Evolutionary conservation across 1,284 basidiomycete genomes (phyloP), one percentile per base, ranked within the genome.

Genomic region (Anthracocystis panici-leucophaei): DNA sequence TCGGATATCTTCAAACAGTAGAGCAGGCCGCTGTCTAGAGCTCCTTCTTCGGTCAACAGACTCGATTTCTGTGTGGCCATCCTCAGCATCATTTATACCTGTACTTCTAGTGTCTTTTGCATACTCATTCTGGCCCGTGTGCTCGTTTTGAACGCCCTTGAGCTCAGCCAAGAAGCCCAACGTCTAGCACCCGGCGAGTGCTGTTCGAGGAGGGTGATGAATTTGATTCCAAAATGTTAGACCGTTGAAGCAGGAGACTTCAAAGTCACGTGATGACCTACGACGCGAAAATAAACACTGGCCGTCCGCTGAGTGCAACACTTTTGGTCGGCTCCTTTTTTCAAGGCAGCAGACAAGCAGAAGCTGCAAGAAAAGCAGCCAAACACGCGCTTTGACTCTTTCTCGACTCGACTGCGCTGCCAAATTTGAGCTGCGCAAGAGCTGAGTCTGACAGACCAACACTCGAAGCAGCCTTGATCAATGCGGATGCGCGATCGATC

Each of bases 231-330:
- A 31, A 49, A 14, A 20, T 49, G 48, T 49, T 31, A 49, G 20
- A 31, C 29, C 48, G 4, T 14, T 5, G n/a, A 27, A 27, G 27
- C 27, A 20, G 18, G 11, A 27, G 5, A 29, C 7, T 16, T 14
- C 3, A 14, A 6, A 12, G 44, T 73, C 70, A 73, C 70, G 70
- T 73, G 70, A 73, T 46, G 25, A 3, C 10, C 1, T 57, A 60
- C 70, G 65, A 73, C 70, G 70, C 70, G 70, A 67, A 61, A 51
- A 57, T 31, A 71, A 50, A 62, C 21, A 55, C 44, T 29, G 16
- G 14, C 16, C 14, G 9, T 20, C 12, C 29, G 33, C 23, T 20
- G n/a, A 52, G 55, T 64, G 40, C 65, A 68, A 48, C 59, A 61
- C 49, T 14, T 23, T 29, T 4, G 4, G 33, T 6, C 33, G 3